Evolutionary conservation across 495 filamentous ascomycete genomes (phyloP).

Genomic region (Aspergillus wentii): DNA sequence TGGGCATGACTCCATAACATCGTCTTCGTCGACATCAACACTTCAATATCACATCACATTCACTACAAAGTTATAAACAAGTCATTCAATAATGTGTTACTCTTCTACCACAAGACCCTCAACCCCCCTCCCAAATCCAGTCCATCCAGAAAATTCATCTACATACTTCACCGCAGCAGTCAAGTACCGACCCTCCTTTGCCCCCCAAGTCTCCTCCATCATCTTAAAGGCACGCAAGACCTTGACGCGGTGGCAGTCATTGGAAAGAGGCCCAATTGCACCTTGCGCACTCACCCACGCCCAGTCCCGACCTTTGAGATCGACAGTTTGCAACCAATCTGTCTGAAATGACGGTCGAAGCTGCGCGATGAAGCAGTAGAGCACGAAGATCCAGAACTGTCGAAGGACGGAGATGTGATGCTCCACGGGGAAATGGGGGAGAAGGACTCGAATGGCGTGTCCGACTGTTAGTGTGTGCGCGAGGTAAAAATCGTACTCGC

Average conservation of each 20-base stretch:
- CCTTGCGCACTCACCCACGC: conserved; percentile 58
- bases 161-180: conserved; percentile 69
- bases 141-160: conserved; percentile 67
- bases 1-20: no score
- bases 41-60: no score
- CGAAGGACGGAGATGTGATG: conserved; percentile 57
- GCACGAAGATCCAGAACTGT: conserved; percentile 66
- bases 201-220: conserved; percentile 64
- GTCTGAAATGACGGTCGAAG: conserved; percentile 54
- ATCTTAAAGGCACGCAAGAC: conserved; percentile 57
- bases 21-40: no score
- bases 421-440: conserved; percentile 58
- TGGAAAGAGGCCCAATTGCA: conserved; percentile 46
- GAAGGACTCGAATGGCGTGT: conserved; percentile 66
- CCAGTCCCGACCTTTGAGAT: conserved; percentile 54
- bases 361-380: conserved; percentile 59
- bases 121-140: conserved; percentile 7
- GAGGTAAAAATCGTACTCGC: conserved; percentile 66
- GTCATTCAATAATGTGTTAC: no score
- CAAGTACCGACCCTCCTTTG: conserved; percentile 60
- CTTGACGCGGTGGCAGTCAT: conserved; percentile 68
- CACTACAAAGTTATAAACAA: no score
- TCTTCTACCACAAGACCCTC: conserved; percentile 2
- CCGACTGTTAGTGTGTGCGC: conserved; percentile 68
- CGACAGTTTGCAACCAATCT: conserved; percentile 49